phyloP scores from a whole-genome alignment of 768 basidiomycete species.

The Hirschioporus abietinus region DNA sequence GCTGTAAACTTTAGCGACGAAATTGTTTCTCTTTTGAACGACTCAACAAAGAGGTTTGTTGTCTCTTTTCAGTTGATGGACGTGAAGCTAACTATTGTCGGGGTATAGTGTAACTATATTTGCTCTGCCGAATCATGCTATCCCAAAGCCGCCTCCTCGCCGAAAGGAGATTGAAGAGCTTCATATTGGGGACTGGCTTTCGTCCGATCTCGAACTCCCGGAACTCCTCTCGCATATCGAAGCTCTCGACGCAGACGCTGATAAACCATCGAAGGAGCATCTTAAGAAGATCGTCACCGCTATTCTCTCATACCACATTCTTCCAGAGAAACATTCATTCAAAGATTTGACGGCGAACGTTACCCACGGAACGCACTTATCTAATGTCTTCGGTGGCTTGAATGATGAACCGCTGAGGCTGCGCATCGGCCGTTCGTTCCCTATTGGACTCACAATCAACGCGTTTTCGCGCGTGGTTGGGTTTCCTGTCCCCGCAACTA shows the following conservation, averaged over 20 bases:
- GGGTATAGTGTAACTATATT: conserved; percentile 46
- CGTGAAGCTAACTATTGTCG: conserved; percentile 2
- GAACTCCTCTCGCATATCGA: conserved; percentile 19
- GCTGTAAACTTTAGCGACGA: conserved; percentile 35
- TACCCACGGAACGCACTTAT: conserved; percentile 46
- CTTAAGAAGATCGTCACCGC: conserved; percentile 50
- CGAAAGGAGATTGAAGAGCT: conserved; percentile 9
- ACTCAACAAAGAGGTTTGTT: conserved; percentile 31
- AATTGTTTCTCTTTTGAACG: conserved; percentile 32
- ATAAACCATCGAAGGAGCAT: conserved; percentile 46
- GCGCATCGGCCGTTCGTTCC: conserved; percentile 30
- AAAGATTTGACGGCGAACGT: conserved; percentile 43
- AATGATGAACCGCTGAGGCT: conserved; percentile 43
- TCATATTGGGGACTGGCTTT: conserved; percentile 10
- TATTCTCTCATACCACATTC: conserved; percentile 52
- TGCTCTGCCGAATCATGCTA: conserved; percentile 42
- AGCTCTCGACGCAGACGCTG: conserved; percentile 29
- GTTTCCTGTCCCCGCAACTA: conserved; percentile 39
- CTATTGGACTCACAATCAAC: conserved; percentile 40
- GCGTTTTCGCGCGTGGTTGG: conserved; percentile 38
- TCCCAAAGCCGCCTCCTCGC: conserved; percentile 25
- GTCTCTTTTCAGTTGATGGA: conserved; percentile 3
- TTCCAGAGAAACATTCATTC: conserved; percentile 35
- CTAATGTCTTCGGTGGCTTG: conserved; percentile 35
- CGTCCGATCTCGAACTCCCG: conserved; percentile 23